phyloP scores from a whole-genome alignment of 371 early-diverging fungal genomes.

The Coemansia sp. region DNA sequence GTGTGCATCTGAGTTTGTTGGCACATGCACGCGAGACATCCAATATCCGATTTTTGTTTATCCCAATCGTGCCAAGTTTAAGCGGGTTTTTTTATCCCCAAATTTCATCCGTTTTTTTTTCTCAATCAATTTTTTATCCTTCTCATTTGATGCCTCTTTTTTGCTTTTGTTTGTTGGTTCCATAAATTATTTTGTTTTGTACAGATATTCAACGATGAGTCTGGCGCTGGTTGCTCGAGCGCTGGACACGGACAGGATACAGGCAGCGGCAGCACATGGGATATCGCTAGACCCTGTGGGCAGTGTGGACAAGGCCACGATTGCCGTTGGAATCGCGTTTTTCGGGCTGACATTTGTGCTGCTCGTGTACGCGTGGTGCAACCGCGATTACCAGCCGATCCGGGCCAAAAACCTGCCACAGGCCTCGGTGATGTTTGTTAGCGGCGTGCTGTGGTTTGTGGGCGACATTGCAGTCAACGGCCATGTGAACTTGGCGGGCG shows the following conservation, averaged over 20 bases:
- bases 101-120: neutral
- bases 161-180: neutral
- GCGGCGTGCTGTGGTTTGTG: slow-evolving; percentile 40
- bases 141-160: neutral
- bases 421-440: slow-evolving; percentile 21
- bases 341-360: slow-evolving; percentile 24
- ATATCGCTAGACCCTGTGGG: slow-evolving; percentile 18
- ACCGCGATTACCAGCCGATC: slow-evolving; percentile 35
- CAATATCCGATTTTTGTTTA: too few species aligned
- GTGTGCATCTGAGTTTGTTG: too few species aligned
- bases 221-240: neutral
- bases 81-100: neutral
- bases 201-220: neutral
- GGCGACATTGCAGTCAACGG: slow-evolving; percentile 37
- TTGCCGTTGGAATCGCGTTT: slow-evolving; percentile 13
- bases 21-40: too few species aligned
- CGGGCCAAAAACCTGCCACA: slow-evolving; percentile 37
- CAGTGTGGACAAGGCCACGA: slow-evolving; percentile 14
- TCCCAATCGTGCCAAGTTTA: neutral
- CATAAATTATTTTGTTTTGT: neutral
- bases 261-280: slow-evolving; percentile 3
- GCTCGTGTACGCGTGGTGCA: slow-evolving; percentile 24
- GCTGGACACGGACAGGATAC: neutral
- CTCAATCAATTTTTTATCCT: neutral
- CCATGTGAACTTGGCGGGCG: slow-evolving; percentile 18